These are phyloP conservation scores for Xylaria digitata DNA, from an alignment of 2,329 filamentous ascomycete species.

Conservation along the genomic window DNA sequence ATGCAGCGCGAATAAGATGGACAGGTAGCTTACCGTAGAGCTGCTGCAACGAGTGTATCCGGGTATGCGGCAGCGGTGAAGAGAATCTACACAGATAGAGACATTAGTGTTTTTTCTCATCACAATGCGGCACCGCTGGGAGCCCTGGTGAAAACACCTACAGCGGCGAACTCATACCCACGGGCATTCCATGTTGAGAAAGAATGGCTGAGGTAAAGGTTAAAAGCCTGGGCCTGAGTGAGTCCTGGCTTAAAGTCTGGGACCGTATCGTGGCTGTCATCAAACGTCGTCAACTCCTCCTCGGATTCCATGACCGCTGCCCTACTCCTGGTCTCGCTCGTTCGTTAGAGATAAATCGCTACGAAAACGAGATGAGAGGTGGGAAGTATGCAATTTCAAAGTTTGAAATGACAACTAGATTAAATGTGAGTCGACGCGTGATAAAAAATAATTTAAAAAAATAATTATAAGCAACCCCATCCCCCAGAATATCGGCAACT, in stretches of 20 bases:
- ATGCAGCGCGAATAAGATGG: not conserved
- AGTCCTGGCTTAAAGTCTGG: slow-evolving; percentile 37
- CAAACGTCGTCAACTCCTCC: slow-evolving; percentile 17
- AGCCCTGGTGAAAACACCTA: slow-evolving; percentile 48
- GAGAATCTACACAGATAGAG: slow-evolving; percentile 56
- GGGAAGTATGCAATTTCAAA: not conserved
- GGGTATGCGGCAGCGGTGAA: slow-evolving; percentile 63
- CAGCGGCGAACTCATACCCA: slow-evolving; percentile 66
- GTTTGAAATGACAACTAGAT: not conserved
- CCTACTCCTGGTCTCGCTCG: not conserved
- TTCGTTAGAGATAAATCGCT: not conserved
- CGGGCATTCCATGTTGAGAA: slow-evolving; percentile 69
- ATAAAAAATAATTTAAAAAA: not conserved
- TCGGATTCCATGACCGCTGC: slow-evolving; percentile 31
- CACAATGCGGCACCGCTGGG: too few relatives aligned
- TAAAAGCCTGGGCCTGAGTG: slow-evolving; percentile 51
- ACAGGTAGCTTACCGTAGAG: slow-evolving; percentile 51
- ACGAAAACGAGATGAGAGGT: not conserved
- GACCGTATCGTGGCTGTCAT: not conserved
- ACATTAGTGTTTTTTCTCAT: slow-evolving; percentile 7
- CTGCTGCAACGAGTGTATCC: slow-evolving; percentile 55
- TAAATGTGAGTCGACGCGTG: slow-evolving; percentile 6
- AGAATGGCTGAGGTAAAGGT: slow-evolving; percentile 64
- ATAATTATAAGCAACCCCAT: not conserved
- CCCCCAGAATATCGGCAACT: slow-evolving; percentile 3